Evolutionary conservation across 441 rosid genomes (phyloP), one percentile per base, ranked within the genome.

Genomic region (Theobroma grandiflorum): DNA sequence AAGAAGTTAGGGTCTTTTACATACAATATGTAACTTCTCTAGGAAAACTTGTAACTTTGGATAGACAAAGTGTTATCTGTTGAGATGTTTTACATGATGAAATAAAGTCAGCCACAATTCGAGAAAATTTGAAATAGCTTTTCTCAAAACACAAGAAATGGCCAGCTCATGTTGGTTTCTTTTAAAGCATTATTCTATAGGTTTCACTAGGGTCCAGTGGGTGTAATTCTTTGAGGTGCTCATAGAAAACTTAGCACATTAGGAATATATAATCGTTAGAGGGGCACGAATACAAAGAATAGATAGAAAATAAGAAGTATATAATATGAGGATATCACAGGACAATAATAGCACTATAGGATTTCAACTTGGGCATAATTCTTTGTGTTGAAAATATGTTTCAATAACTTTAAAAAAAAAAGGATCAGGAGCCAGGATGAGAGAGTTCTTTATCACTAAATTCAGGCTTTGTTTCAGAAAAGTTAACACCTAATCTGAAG

Each of bases 1-100:
- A 71, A 71, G 72, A 68, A 68, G 72, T 45, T 68, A 45, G 7
- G 59, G 26, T 71, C 61, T 71, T 50, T 71, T 11, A 71, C 33
- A 50, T 33, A 71, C 66, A 31, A 61, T 14, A 71, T 71, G 75
- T 50, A 71, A 52, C 43, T 33, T 52, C 45, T 52, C 43, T 35
- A 16, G 43, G 12, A 50, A 71, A 70, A 70, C 74, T 70, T 70
- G 43, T 70, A 49, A 70, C 38, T 33, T 49, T 42, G 22, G 49
- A 49, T 49, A 42, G 4, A 70, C 53, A 35, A 15, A 26, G 43
- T 71, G n/a, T 50, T 15, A 31, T 35, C 14, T 16, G 47, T 72
- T 50, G 42, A 20, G 9, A 42, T 31, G n/a, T 71, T 71, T 71
- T 33, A 71, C 75, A 61, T 33, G 26, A 71, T 26, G 59, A 52